Base-by-base conservation (phyloP, 208 protist genomes). In the Lotmaria passim region DNA sequence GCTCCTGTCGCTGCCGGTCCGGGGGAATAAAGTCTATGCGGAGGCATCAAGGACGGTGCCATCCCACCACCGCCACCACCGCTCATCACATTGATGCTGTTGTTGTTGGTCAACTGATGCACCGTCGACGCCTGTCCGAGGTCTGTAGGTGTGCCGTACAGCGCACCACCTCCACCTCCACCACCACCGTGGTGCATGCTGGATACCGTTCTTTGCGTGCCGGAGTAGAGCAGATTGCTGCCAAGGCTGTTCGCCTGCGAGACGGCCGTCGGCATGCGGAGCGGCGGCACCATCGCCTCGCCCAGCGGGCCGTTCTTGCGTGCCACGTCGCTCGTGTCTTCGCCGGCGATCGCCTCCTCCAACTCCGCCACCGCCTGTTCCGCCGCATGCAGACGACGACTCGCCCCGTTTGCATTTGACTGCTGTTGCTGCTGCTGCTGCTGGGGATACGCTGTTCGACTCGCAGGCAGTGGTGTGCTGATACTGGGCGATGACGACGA, bases 241-340 rank as follows among this genome's bases (percentile, higher is more conserved):
- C 46, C 46, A 21, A 53, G 0, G 23, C 19, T 50, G 57, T 21
- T 41, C 3, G 24, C 17, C 26, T 7, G 24, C 8, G 57, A 62
- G 3, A 26, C 15, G 0, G 57, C 52, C 4, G 52, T 10, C 14
- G 19, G 1, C 31, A 39, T 8, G 51, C 14, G 26, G 12, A 44
- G 26, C 0, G 63, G 64, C 26, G 73, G 78, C 65, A 82, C 53
- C 70, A 87, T 61, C 26, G 61, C 53, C 55, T 87, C 77, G 17
- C 68, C 67, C 43, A 86, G 48, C 14, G 78, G 75, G n/a, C 73
- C 83, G 28, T 23, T 48, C 63, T 38, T 43, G 44, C 33, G 50
- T 24, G 33, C 65, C 4, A 15, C 51, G 10, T 56, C 38, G 24
- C 50, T 75, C 15, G 39, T 52, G 48, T 77, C 71, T 19, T 66